These are phyloP conservation scores for Helotiales sp. DNA, from an alignment of 2,329 filamentous ascomycete species.

Conservation along the genomic window DNA sequence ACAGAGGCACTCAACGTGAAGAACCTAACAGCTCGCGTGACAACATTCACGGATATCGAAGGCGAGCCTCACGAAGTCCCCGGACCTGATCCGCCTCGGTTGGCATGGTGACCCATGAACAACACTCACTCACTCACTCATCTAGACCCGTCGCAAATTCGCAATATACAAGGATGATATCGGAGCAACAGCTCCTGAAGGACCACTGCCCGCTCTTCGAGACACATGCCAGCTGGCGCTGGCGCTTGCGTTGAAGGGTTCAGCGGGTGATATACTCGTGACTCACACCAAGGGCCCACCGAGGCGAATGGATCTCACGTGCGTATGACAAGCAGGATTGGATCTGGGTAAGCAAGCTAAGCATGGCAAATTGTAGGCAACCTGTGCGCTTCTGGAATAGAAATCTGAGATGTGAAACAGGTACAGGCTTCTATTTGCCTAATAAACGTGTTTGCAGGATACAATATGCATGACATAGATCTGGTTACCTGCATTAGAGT, in stretches of 20 bases:
- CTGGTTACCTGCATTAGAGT: neutral
- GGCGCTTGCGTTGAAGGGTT: neutral
- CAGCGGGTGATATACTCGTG: neutral
- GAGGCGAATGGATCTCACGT: conserved; percentile 1
- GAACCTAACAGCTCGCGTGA: neutral
- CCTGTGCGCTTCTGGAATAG: neutral
- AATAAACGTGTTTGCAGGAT: neutral
- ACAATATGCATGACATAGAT: conserved; percentile 5
- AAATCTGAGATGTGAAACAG: conserved; percentile 3
- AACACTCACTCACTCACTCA: neutral
- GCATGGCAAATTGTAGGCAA: too few species aligned
- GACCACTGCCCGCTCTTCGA: conserved; percentile 5
- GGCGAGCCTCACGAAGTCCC: neutral
- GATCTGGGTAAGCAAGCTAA: neutral
- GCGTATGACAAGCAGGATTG: neutral
- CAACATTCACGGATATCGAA: neutral
- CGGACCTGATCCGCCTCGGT: neutral
- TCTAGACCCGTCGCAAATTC: neutral
- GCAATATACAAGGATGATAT: neutral
- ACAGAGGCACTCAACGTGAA: neutral
- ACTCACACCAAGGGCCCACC: neutral
- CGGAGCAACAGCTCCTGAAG: conserved; percentile 4
- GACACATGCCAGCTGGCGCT: conserved; percentile 2
- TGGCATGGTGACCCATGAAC: conserved; percentile 8
- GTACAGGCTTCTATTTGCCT: neutral